Evolutionary conservation across 2,329 filamentous ascomycete genomes (phyloP).

Genomic region (Diaporthe longicolla): DNA sequence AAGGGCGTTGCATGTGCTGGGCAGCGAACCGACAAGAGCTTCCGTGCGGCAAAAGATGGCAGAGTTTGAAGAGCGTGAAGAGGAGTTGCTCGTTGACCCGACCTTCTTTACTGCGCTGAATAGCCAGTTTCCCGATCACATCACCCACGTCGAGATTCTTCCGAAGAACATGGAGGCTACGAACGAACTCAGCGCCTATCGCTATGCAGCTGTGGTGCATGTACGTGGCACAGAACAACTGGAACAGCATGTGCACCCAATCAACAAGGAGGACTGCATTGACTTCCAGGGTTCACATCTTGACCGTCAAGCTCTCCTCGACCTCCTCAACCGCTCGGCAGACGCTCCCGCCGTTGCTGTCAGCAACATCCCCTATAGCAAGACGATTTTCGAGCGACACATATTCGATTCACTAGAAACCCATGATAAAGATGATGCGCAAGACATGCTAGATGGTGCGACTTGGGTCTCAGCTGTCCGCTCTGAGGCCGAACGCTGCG

Average conservation of each 20-base stretch:
- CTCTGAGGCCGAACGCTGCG: neutral
- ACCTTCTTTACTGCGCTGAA: neutral
- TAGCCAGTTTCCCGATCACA: neutral
- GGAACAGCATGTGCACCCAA: neutral
- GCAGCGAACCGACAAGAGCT: neutral
- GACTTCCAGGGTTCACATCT: conserved; percentile 1
- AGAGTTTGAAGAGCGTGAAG: neutral
- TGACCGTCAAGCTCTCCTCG: neutral
- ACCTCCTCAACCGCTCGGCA: neutral
- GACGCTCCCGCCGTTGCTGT: neutral
- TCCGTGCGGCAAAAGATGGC: conserved; percentile 1
- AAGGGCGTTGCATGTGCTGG: neutral
- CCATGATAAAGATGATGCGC: neutral
- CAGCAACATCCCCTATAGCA: neutral
- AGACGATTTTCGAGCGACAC: neutral
- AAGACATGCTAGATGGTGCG: neutral
- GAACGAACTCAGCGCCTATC: conserved; percentile 1
- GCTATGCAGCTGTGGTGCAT: neutral
- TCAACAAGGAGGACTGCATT: neutral
- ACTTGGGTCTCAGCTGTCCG: neutral
- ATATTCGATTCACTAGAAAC: neutral
- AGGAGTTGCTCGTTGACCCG: neutral
- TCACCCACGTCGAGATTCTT: neutral
- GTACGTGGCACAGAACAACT: neutral
- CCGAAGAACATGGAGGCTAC: neutral